Evolutionary conservation across 345 rosid species (phyloP).

Genomic region (Corymbia maculata): DNA sequence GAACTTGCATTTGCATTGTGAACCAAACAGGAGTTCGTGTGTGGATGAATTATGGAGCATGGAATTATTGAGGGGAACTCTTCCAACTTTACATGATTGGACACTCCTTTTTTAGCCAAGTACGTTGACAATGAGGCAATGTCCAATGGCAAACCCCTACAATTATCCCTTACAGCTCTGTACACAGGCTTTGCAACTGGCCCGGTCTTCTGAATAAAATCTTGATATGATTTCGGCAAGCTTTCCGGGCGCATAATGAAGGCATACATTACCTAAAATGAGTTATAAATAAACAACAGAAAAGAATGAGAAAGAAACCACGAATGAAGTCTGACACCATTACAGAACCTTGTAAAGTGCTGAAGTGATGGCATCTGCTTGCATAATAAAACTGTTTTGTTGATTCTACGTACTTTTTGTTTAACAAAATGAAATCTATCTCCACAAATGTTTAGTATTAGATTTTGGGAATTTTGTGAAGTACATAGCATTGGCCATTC

Average conservation of each 20-base stretch:
- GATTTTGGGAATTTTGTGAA: neutral
- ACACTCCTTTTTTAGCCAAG: conserved; percentile 40
- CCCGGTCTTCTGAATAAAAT: conserved; percentile 96
- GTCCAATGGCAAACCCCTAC: conserved; percentile 85
- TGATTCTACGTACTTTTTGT: neutral
- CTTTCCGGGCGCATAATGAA: conserved; percentile 97
- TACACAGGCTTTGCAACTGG: conserved; percentile 87
- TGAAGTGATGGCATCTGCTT: neutral
- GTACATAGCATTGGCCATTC: neutral
- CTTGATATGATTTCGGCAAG: conserved; percentile 90
- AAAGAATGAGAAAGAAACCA: neutral
- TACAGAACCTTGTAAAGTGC: neutral
- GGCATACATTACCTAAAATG: conserved; percentile 71
- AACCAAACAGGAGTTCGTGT: conserved; percentile 59
- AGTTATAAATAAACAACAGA: neutral
- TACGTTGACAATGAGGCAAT: conserved; percentile 62
- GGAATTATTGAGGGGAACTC: conserved; percentile 83
- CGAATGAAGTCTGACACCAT: neutral
- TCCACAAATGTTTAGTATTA: neutral
- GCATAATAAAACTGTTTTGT: neutral
- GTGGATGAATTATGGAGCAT: conserved; percentile 88
- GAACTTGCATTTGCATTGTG: conserved; percentile 87
- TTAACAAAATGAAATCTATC: neutral
- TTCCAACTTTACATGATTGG: conserved; percentile 47
- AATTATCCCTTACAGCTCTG: conserved; percentile 84